Evolutionary conservation across 441 rosid genomes (phyloP), one percentile per base, ranked within the genome.

Genomic region (Populus hybrid): DNA sequence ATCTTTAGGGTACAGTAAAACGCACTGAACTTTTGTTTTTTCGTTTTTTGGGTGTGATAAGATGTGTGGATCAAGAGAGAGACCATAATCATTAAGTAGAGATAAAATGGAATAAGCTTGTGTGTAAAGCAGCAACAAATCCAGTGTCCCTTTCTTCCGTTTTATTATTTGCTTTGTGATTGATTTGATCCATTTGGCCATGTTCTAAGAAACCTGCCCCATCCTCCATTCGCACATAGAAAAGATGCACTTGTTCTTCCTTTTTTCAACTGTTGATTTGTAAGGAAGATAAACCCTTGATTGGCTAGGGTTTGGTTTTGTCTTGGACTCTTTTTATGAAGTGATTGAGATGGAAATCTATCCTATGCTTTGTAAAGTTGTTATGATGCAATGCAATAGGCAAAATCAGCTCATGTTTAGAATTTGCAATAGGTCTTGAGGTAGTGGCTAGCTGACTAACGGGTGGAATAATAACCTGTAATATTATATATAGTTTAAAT

Each of bases 121-220:
- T 54, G 67, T 76, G 75, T 26, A 76, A 81, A 74, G 78, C 30
- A 26, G 77, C 73, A 81, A 73, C 82, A 81, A 81, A 76, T 9
- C 57, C 12, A 30, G 71, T 26, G 70, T 73, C 75, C 35, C 30
- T 69, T 76, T 75, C 83, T 35, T 30, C 76, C 23, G 11, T 73
- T 67, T 72, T 77, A 38, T 35, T 67, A 21, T 75, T 75, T 61
- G 9, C 54, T 59, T 26, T 61, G 28, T 12, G 54, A 42, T 5
- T 76, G 67, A 59, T 78, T 73, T 78, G 65, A 42, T 80, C 67
- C 35, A 23, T 12, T 5, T 5, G 21, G 24, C 11, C 66, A 21
- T 63, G 11, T 7, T 30, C n/a, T 28, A 32, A 67, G 23, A 26
- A 23, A 71, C 16, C 63, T 16, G 9, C 35, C 20, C 30, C 5